Percentiles rank a stretch among this genome's conserved stretches.
phyloP scores from a whole-genome alignment of 2,329 filamentous ascomycete genomes.

The Chrysoporthe puriensis region DNA sequence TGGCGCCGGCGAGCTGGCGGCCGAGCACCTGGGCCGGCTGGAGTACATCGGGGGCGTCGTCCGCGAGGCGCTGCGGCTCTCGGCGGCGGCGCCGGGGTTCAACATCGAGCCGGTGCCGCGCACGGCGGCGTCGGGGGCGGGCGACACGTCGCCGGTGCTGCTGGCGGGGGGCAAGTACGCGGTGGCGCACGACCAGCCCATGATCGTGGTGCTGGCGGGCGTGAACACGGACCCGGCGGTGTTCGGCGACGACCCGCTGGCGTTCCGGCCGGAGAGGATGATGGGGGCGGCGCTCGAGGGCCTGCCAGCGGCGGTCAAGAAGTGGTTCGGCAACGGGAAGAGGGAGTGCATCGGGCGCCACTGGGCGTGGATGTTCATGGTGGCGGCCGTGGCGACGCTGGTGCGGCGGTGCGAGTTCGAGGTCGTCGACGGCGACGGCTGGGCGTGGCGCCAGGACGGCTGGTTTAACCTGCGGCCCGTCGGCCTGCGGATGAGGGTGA shows the following conservation, averaged over 20 bases:
- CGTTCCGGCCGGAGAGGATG: constrained; percentile 54
- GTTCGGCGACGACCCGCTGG: constrained; percentile 48
- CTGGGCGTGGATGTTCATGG: constrained; percentile 52
- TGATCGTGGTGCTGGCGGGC: constrained; percentile 54
- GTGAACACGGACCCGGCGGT: constrained; percentile 54
- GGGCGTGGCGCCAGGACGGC: constrained; percentile 50
- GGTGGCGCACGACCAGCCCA: constrained; percentile 51
- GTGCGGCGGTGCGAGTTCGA: constrained; percentile 52
- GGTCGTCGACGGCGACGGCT: constrained; percentile 42
- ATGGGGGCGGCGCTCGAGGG: constrained; percentile 47
- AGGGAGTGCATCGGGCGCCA: constrained; percentile 55
- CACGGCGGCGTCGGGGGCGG: constrained; percentile 33
- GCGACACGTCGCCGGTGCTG: constrained; percentile 49
- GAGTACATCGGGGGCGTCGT: constrained; percentile 58
- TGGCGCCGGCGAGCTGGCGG: constrained; percentile 45
- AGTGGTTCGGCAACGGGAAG: constrained; percentile 58
- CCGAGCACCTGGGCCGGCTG: constrained; percentile 55
- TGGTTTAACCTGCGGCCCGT: constrained; percentile 58
- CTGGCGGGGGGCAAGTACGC: constrained; percentile 53
- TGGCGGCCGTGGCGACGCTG: constrained; percentile 47
- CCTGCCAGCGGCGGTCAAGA: constrained; percentile 50
- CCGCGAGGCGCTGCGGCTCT: constrained; percentile 58
- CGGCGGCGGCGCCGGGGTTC: constrained; percentile 58
- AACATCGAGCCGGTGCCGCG: constrained; percentile 54
- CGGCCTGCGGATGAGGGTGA: constrained; percentile 49